Evolutionary conservation across 2,329 filamentous ascomycete genomes (phyloP), one percentile per base, ranked within the genome.

Genomic region (Colletotrichum brevisporum): DNA sequence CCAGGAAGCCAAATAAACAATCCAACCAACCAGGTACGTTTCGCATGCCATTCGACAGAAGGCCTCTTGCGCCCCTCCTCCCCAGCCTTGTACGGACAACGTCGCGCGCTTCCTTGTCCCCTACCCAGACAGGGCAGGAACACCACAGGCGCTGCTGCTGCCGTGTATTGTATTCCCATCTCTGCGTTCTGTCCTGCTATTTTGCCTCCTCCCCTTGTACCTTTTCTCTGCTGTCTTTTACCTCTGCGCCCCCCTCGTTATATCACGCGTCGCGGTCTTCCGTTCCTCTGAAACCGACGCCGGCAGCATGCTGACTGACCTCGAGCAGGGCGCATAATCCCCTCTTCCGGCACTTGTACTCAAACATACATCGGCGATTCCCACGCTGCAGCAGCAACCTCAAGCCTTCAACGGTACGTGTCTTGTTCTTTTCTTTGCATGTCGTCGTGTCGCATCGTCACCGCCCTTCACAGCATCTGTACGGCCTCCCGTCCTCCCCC

Each of bases 21-120:
- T 45, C 55, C 55, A 48, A 56, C 66, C 66, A 69, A 69, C 66
- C 66, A 69, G 66, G 66, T 69, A 66, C 62, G 66, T 69, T 68
- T 69, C 62, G 66, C 62, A 52, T 61, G 55, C 55, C 45, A 27
- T 45, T 69, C 63, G 62, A 69, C 55, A 55, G 55, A 60, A 45
- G n/a, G 66, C 55, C 26, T 69, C 45, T 66, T 45, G 66, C 66
- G 66, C 66, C 66, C 66, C 66, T 69, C 66, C 66, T 61, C 18
- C 52, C 62, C 66, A 66, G 62, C 62, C 66, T 66, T 56, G 66
- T 47, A 39, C 66, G 60, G 21, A 24, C 21, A 24, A 24, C 21
- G 27, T 56, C 41, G 62, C 66, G 66, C 66, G 66, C 66, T 69
- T 69, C 66, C 55, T 61, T 66, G 62, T 56, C 55, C 62, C 62